A percentile compares a stretch with the other conserved stretches of the same genome.
phyloP scores from a whole-genome alignment of 768 basidiomycete genomes.

The Pisolithus marmoratus region DNA sequence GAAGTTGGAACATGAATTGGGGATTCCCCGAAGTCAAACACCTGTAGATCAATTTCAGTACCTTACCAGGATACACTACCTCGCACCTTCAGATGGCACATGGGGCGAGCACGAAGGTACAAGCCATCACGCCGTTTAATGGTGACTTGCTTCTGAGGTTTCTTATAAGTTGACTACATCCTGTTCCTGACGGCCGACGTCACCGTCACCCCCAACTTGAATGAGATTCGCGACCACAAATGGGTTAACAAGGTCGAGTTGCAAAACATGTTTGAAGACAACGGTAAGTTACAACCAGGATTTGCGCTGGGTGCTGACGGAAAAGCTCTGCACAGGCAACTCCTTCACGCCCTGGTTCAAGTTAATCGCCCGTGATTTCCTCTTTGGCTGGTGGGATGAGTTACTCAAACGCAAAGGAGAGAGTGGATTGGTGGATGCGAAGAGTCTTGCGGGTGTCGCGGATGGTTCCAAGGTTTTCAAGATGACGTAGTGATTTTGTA shows the following conservation, averaged over 20 bases:
- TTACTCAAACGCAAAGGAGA: constrained; percentile 56
- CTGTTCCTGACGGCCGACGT: constrained; percentile 91
- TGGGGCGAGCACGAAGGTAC: constrained; percentile 99
- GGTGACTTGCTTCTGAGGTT: neutral
- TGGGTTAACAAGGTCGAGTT: constrained; percentile 92
- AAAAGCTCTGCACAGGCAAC: constrained; percentile 45
- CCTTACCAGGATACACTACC: constrained; percentile 93
- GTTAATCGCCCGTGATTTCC: constrained; percentile 91
- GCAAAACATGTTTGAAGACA: constrained; percentile 81
- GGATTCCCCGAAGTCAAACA: constrained; percentile 76
- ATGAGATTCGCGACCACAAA: constrained; percentile 87
- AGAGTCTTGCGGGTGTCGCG: constrained; percentile 48
- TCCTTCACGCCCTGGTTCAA: constrained; percentile 99
- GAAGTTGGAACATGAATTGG: constrained; percentile 95
- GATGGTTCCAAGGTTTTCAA: constrained; percentile 72
- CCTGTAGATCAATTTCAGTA: constrained; percentile 87
- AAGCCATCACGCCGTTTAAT: constrained; percentile 7
- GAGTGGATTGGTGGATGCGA: constrained; percentile 51
- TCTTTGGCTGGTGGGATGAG: constrained; percentile 99
- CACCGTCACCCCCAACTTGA: constrained; percentile 69
- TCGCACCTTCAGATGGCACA: constrained; percentile 84
- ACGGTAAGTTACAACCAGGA: constrained; percentile 41
- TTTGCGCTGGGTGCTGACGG: neutral
- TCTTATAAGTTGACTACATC: constrained; percentile 86
- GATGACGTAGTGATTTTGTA: constrained; percentile 38